Conservation (phyloP, 495 filamentous ascomycete genomes). For the Annulohypoxylon maeteangense region DNA sequence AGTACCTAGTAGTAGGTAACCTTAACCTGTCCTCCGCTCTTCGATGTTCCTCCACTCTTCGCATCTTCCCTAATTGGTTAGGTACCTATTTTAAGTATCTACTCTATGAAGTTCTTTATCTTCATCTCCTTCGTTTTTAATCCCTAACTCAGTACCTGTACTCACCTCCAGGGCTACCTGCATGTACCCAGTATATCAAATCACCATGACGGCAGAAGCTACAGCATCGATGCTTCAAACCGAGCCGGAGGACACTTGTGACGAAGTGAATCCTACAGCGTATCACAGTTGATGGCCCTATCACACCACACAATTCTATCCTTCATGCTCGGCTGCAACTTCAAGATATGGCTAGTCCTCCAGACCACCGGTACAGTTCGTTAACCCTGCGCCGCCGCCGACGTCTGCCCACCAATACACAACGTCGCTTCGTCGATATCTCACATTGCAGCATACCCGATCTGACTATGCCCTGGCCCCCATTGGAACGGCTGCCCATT, state of each 20-base stretch:
- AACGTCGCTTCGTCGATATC: constrained; percentile 23
- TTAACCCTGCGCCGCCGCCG: constrained; percentile 17
- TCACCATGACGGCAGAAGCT: too few relatives aligned
- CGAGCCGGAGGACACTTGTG: constrained; percentile 19
- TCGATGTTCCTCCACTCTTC: not conserved
- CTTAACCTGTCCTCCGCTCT: constrained; percentile 1
- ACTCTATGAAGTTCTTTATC: not conserved
- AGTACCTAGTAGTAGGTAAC: too few relatives aligned
- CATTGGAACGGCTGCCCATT: constrained; percentile 43
- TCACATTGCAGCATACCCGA: constrained; percentile 31
- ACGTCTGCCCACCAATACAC: constrained; percentile 24
- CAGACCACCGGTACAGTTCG: constrained; percentile 27
- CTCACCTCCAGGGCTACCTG: not conserved
- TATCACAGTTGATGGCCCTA: constrained; percentile 32
- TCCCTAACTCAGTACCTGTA: not conserved
- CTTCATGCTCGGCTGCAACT: constrained; percentile 31
- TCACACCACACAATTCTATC: constrained; percentile 30
- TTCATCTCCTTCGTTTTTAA: not conserved
- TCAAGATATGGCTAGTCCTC: constrained; percentile 39
- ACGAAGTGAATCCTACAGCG: constrained; percentile 23
- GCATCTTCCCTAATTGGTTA: constrained; percentile 11
- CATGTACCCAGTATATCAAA: not conserved
- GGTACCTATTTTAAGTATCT: constrained; percentile 6
- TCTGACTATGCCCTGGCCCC: constrained; percentile 31
- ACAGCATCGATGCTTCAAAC: constrained; percentile 16